Conservation (phyloP, 2,329 filamentous ascomycete genomes). For the Trichoderma atroviride region DNA sequence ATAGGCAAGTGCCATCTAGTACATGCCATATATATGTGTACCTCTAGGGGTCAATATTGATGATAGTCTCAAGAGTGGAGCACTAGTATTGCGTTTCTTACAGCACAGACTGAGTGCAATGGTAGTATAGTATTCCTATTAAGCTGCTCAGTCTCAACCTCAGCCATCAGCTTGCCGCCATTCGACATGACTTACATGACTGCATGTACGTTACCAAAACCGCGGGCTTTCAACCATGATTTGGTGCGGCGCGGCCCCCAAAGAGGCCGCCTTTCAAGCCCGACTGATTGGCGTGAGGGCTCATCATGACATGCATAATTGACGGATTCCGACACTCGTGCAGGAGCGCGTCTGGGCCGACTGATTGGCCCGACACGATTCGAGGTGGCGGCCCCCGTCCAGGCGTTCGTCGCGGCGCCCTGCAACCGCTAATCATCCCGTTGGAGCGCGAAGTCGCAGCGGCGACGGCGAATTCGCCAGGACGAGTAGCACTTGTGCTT, state of each 20-base stretch:
- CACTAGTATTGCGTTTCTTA: background rate
- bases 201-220: background rate
- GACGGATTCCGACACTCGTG: conserved; percentile 28
- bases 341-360: conserved; percentile 28
- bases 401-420: conserved; percentile 22
- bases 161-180: background rate
- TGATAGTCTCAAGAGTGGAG: background rate
- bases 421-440: conserved; percentile 16
- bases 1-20: background rate
- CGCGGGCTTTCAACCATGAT: background rate
- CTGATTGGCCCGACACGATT: conserved; percentile 27
- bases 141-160: background rate
- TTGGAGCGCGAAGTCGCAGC: background rate
- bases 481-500: background rate
- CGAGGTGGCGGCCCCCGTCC: conserved; percentile 15
- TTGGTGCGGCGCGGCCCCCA: conserved; percentile 8
- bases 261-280: conserved; percentile 18
- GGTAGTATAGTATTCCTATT: background rate
- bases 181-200: background rate
- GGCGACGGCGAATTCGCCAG: background rate
- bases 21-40: background rate
- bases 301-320: conserved; percentile 33
- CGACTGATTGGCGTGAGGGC: conserved; percentile 27
- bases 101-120: background rate
- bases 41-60: background rate